These are phyloP conservation scores for Pascua guehoae DNA, from an alignment of 1,284 basidiomycete genomes.

Conservation along the genomic window DNA sequence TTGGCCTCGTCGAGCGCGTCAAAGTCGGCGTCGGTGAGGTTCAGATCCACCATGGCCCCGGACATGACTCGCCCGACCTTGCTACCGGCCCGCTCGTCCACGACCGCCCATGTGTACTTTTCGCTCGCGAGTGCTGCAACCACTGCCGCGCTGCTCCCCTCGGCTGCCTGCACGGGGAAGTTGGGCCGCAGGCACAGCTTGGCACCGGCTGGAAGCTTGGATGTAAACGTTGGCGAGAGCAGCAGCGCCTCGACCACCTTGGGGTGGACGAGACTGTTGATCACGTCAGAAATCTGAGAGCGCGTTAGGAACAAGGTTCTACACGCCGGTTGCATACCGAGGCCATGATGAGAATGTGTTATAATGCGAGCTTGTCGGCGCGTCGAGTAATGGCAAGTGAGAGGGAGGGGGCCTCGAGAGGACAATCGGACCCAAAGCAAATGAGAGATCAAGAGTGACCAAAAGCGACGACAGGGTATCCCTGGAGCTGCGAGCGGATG, in stretches of 20 bases:
- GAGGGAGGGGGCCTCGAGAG: no score
- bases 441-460: no score
- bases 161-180: neutral
- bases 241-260: conserved; percentile 6
- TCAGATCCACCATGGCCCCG: neutral
- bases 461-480: no score
- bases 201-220: neutral
- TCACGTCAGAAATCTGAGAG: neutral
- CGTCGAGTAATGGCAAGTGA: no score
- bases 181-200: conserved; percentile 1
- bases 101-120: conserved; percentile 6
- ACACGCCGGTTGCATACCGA: no score
- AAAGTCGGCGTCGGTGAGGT: neutral
- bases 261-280: conserved; percentile 10
- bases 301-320: no score
- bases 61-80: neutral
- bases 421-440: no score
- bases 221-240: neutral
- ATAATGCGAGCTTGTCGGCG: no score
- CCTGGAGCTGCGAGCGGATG: no score
- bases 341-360: no score
- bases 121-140: neutral
- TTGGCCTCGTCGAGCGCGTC: conserved; percentile 1
- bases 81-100: neutral
- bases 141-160: neutral